A percentile compares a stretch with the other conserved stretches of the same genome.
Evolutionary conservation across 768 basidiomycete species (phyloP).

Genomic region (Psilocybe subaeruginosa): DNA sequence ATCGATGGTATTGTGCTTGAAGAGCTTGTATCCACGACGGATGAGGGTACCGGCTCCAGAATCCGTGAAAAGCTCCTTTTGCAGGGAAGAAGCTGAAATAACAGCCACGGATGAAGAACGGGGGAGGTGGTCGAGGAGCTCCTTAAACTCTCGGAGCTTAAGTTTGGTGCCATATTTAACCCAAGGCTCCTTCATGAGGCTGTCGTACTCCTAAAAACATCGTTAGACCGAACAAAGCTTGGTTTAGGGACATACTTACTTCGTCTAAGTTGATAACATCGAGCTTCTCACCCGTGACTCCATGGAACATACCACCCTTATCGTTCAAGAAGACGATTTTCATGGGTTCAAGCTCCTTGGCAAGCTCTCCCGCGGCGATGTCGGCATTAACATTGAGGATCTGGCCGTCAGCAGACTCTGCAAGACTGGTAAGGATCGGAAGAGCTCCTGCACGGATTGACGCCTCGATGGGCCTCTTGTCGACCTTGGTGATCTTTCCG

Average conservation of each 20-base stretch:
- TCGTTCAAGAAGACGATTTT: slow-evolving; percentile 99
- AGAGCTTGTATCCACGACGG: slow-evolving; percentile 96
- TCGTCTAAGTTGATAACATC: slow-evolving; percentile 98
- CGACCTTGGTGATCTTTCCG: slow-evolving; percentile 91
- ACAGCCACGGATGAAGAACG: slow-evolving; percentile 98
- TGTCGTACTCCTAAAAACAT: slow-evolving; percentile 81
- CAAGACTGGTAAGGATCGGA: slow-evolving; percentile 93
- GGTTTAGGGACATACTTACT: slow-evolving; percentile 42
- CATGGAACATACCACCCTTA: slow-evolving; percentile 97
- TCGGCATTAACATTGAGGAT: slow-evolving; percentile 99
- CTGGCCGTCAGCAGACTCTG: slow-evolving; percentile 95
- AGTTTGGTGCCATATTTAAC: slow-evolving; percentile 99
- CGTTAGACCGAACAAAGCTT: not conserved
- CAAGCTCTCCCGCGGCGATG: slow-evolving; percentile 96
- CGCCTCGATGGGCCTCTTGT: slow-evolving; percentile 96
- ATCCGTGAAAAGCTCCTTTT: slow-evolving; percentile 99
- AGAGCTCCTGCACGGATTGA: slow-evolving; percentile 95
- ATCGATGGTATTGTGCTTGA: slow-evolving; percentile 84
- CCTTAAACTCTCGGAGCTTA: slow-evolving; percentile 99
- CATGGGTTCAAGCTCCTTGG: slow-evolving; percentile 96
- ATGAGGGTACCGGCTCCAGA: slow-evolving; percentile 98
- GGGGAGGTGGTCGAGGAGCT: slow-evolving; percentile 95
- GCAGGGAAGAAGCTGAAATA: slow-evolving; percentile 89
- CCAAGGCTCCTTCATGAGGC: slow-evolving; percentile 97
- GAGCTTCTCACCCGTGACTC: slow-evolving; percentile 94